Conservation (phyloP, 2,329 filamentous ascomycete species). For the Clarireedia homoeocarpa region DNA sequence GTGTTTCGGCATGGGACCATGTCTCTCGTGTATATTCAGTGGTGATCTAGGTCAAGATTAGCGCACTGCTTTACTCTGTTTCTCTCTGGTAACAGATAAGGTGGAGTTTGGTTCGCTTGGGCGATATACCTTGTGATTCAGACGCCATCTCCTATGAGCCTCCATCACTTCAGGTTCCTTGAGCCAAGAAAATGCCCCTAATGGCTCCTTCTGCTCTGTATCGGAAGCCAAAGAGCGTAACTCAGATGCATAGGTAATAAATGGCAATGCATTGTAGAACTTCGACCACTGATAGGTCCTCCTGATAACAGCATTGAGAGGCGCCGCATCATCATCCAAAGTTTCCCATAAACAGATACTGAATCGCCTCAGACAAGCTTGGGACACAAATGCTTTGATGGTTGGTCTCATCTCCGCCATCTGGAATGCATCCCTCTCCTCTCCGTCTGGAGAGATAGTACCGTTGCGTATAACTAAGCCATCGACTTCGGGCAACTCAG, state of each 20-base stretch:
- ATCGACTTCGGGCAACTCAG: conserved; percentile 18
- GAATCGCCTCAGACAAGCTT: conserved; percentile 22
- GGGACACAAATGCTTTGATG: conserved; percentile 17
- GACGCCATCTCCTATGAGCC: conserved; percentile 21
- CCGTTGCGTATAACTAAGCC: conserved; percentile 37
- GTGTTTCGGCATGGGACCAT: background rate
- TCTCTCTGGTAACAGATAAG: too few species aligned
- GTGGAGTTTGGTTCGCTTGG: background rate
- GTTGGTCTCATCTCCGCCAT: conserved; percentile 23
- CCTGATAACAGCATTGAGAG: conserved; percentile 23
- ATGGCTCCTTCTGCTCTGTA: conserved; percentile 13
- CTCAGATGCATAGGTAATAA: conserved; percentile 14
- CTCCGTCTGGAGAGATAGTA: conserved; percentile 34
- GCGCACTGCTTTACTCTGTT: background rate
- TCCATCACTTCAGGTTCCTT: conserved; percentile 25
- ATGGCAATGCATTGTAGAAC: conserved; percentile 20
- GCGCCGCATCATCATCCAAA: conserved; percentile 22
- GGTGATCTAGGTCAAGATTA: background rate
- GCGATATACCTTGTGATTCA: conserved; percentile 15
- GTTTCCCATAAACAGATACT: conserved; percentile 25
- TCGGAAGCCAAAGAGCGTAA: background rate
- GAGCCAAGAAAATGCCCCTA: conserved; percentile 25
- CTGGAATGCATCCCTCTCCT: conserved; percentile 37
- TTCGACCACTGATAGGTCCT: conserved; percentile 20
- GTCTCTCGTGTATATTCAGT: background rate